Base-by-base conservation (phyloP, 768 basidiomycete genomes). In the Mycena epipterygia region DNA sequence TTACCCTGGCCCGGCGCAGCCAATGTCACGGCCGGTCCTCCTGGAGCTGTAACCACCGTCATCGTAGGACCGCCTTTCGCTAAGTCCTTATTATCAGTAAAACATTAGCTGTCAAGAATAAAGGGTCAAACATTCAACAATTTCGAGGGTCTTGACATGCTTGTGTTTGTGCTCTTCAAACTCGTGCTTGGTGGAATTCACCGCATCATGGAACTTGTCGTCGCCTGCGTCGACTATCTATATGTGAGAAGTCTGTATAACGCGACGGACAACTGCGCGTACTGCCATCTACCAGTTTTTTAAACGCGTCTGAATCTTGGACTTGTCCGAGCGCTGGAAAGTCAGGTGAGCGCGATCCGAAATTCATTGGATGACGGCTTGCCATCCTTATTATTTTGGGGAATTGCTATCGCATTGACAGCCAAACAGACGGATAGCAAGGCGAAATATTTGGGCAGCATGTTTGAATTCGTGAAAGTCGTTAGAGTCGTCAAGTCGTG, bases 61-160 rank as follows among this genome's bases (percentile, higher is more conserved):
- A 41, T 57, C 23, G 55, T 57, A 14, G 13, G n/a, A 21, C 55
- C 55, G 23, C 37, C 55, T 25, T 57, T 57, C 32, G n/a, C 55
- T 57, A 7, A 12, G 2, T 25, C 35, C 6, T 29, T 5, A 14
- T 30, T 12, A 9, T 37, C 25, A 57, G 39, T 9, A 27, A 32
- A 37, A 7, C 6, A 6, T 7, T 21, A 37, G 5, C 25, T 8
- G n/a, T 13, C 4, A 57, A 25, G 23, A 12, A 25, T n/a, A 14
- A 13, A 53, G 17, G 32, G 8, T 37, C 27, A 2, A n/a, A 30
- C 55, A 16, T 57, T 41, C 14, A 23, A 41, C 39, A 27, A 27
- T 57, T 41, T 57, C 55, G 32, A 57, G 33, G 27, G 55, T 57
- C 27, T 57, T 23, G n/a, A 57, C n/a, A 53, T 53, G 30, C 19